A percentile compares a stretch with the other conserved stretches of the same genome.
Evolutionary conservation across 1,284 basidiomycete species (phyloP).

Genomic region (Puccinia hordei): DNA sequence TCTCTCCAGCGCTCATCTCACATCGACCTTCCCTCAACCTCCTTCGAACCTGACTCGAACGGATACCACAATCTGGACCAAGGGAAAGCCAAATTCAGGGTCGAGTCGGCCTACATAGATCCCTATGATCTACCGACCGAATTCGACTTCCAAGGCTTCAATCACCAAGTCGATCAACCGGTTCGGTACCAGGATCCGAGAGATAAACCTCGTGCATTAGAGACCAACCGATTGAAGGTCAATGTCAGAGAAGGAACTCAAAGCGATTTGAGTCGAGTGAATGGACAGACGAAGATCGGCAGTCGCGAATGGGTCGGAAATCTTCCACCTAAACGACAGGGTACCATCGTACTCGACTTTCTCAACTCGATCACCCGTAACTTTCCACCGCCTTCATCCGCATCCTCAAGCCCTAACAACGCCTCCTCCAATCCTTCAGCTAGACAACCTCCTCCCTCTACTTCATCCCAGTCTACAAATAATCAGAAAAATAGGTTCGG

Average conservation of each 20-base stretch:
- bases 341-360: slow-evolving; percentile 48
- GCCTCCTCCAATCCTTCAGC: background rate
- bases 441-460: background rate
- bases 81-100: slow-evolving; percentile 46
- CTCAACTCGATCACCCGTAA: slow-evolving; percentile 42
- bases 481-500: slow-evolving; percentile 18
- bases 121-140: slow-evolving; percentile 39
- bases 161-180: slow-evolving; percentile 34
- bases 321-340: slow-evolving; percentile 29
- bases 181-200: slow-evolving; percentile 36
- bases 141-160: slow-evolving; percentile 48
- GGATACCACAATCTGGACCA: slow-evolving; percentile 50
- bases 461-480: too few species aligned
- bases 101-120: slow-evolving; percentile 47
- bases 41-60: slow-evolving; percentile 46
- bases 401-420: background rate
- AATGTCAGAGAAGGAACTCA: slow-evolving; percentile 29
- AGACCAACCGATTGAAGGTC: slow-evolving; percentile 32
- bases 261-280: slow-evolving; percentile 14
- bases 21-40: slow-evolving; percentile 45
- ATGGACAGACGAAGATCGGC: slow-evolving; percentile 28
- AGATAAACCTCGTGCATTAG: slow-evolving; percentile 30
- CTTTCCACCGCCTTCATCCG: slow-evolving; percentile 8
- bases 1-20: slow-evolving; percentile 42
- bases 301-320: slow-evolving; percentile 46